A percentile compares a stretch with the other conserved stretches of the same genome.
Conservation (phyloP, 257 asterid species). For the Salvia hispanica region DNA sequence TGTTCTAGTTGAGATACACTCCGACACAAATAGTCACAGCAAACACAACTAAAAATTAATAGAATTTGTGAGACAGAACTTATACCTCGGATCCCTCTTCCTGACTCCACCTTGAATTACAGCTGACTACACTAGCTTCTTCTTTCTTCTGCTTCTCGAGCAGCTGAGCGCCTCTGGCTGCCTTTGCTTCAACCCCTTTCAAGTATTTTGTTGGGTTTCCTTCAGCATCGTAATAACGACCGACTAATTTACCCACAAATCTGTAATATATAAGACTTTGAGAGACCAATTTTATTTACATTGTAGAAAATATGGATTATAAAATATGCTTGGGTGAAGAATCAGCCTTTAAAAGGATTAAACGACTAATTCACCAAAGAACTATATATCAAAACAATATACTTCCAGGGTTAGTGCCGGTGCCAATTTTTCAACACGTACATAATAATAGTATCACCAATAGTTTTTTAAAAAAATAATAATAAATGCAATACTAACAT, state of each 20-base stretch:
- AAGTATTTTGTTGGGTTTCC: constrained; percentile 83
- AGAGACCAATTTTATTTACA: too few relatives aligned
- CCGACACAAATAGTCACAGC: too few relatives aligned
- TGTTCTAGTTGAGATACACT: too few relatives aligned
- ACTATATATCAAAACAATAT: too few relatives aligned
- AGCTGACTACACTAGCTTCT: constrained; percentile 74
- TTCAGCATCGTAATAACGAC: constrained; percentile 72
- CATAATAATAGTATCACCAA: constrained; percentile 3
- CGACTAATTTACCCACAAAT: constrained; percentile 74
- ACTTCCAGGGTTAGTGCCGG: not conserved
- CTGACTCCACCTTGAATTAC: constrained; percentile 93
- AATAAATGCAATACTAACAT: constrained; percentile 45
- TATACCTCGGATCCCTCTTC: constrained; percentile 92
- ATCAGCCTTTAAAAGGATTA: not conserved
- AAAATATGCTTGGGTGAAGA: not conserved
- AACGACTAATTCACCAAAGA: not conserved
- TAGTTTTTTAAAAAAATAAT: constrained; percentile 6
- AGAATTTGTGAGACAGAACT: not conserved
- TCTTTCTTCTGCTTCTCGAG: constrained; percentile 82
- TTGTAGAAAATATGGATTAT: not conserved
- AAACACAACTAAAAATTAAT: not conserved
- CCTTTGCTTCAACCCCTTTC: constrained; percentile 90
- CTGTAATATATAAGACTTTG: too few relatives aligned
- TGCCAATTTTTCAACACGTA: constrained; percentile 16
- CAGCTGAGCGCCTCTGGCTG: constrained; percentile 91